A percentile compares a stretch with the other conserved stretches of the same genome.
phyloP scores from a whole-genome alignment of 176 grass and related monocot genomes.

The Aegilops speltoides region DNA sequence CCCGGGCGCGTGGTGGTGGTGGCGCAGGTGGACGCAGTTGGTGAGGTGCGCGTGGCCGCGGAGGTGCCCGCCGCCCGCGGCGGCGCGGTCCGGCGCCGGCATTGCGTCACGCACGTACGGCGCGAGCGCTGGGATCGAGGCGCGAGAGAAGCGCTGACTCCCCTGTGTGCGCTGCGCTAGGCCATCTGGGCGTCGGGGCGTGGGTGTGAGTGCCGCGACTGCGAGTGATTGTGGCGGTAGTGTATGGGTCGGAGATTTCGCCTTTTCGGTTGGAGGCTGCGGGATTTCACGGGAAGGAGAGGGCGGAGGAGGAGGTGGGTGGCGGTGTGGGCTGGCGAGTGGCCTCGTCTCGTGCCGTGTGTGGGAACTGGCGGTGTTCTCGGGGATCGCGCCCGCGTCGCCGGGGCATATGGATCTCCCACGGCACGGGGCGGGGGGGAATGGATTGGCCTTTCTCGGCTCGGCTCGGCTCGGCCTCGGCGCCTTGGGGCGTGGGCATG shows the following conservation, averaged over 20 bases:
- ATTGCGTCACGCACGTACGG: slow-evolving; percentile 15
- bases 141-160: not conserved
- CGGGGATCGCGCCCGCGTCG: slow-evolving; percentile 41
- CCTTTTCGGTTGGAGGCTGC: slow-evolving; percentile 44
- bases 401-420: not conserved
- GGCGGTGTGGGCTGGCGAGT: not conserved
- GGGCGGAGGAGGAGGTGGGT: not conserved
- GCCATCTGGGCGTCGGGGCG: slow-evolving; percentile 26
- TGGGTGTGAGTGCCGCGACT: not conserved
- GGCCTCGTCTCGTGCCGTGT: slow-evolving; percentile 39
- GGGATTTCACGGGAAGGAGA: slow-evolving; percentile 46
- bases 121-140: not conserved
- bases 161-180: not conserved
- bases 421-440: no score
- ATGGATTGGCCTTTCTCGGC: no score
- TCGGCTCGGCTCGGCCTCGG: no score
- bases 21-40: slow-evolving; percentile 83
- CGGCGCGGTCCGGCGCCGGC: slow-evolving; percentile 42
- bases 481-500: no score
- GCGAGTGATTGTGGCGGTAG: slow-evolving; percentile 37
- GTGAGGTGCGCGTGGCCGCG: slow-evolving; percentile 78
- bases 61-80: slow-evolving; percentile 40
- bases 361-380: slow-evolving; percentile 38
- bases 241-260: slow-evolving; percentile 40
- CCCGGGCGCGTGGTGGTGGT: no score